Conservation (phyloP, 768 basidiomycete genomes). For the Mycena galericulata region DNA sequence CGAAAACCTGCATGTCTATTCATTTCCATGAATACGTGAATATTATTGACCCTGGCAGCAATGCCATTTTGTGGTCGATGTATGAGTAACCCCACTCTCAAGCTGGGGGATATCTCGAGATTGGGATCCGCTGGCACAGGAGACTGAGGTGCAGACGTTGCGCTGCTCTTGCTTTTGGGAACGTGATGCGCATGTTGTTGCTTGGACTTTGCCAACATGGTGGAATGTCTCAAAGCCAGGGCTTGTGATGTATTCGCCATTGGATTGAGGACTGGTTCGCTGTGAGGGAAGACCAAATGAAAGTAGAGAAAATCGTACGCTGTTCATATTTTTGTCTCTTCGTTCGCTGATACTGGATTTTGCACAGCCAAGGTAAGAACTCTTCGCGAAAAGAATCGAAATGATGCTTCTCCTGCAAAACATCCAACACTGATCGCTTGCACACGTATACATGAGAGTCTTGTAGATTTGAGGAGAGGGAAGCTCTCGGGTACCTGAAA, state of each 20-base stretch:
- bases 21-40: conserved; percentile 81
- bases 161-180: conserved; percentile 43
- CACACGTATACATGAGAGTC: conserved; percentile 96
- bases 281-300: conserved; percentile 3
- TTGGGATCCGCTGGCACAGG: conserved; percentile 55
- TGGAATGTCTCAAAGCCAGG: conserved; percentile 72
- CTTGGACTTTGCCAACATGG: conserved; percentile 48
- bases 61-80: conserved; percentile 66
- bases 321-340: conserved; percentile 70
- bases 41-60: conserved; percentile 80
- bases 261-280: conserved; percentile 58
- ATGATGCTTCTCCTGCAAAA: conserved; percentile 73
- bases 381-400: conserved; percentile 91
- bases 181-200: conserved; percentile 35
- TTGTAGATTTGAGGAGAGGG: conserved; percentile 73
- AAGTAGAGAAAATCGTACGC: conserved; percentile 49
- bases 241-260: conserved; percentile 59
- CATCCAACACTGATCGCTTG: conserved; percentile 77
- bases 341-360: conserved; percentile 78
- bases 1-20: conserved; percentile 75
- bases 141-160: conserved; percentile 58
- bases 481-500: conserved; percentile 76
- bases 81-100: conserved; percentile 75
- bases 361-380: conserved; percentile 93
- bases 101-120: conserved; percentile 51